Evolutionary conservation across 2,329 filamentous ascomycete species (phyloP).

Genomic region (Aspergillus sp.): DNA sequence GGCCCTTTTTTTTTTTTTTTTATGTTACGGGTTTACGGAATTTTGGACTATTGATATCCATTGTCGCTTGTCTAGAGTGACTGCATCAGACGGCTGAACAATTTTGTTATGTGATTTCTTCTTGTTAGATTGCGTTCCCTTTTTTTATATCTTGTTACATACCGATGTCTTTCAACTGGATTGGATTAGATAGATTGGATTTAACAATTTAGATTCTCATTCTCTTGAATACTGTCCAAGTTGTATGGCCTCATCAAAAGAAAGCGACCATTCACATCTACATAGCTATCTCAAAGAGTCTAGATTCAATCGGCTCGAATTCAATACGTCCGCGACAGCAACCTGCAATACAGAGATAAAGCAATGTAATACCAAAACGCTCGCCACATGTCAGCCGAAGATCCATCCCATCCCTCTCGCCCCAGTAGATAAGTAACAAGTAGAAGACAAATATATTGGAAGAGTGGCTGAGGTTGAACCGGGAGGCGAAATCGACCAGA

Average conservation of each 20-base stretch:
- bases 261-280: too few species aligned
- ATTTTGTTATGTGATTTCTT: conserved; percentile 2
- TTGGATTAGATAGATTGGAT: not conserved
- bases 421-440: not conserved
- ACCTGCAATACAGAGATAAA: too few species aligned
- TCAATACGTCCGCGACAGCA: too few species aligned
- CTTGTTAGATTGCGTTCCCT: conserved; percentile 11
- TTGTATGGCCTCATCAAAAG: too few species aligned
- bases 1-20: conserved; percentile 2
- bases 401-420: not conserved
- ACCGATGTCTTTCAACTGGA: conserved; percentile 4
- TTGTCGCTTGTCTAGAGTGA: conserved; percentile 7
- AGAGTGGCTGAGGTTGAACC: not conserved
- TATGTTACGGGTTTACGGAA: conserved; percentile 14
- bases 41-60: conserved; percentile 28
- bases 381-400: not conserved
- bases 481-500: not conserved
- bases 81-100: not conserved
- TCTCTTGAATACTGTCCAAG: too few species aligned
- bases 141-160: conserved; percentile 1
- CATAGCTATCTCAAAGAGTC: too few species aligned
- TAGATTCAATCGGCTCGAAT: too few species aligned
- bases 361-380: not conserved
- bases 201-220: not conserved
- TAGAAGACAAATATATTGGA: too few species aligned